Base-by-base conservation (phyloP, 257 asterid species). In the Ophiorrhiza pumila region DNA sequence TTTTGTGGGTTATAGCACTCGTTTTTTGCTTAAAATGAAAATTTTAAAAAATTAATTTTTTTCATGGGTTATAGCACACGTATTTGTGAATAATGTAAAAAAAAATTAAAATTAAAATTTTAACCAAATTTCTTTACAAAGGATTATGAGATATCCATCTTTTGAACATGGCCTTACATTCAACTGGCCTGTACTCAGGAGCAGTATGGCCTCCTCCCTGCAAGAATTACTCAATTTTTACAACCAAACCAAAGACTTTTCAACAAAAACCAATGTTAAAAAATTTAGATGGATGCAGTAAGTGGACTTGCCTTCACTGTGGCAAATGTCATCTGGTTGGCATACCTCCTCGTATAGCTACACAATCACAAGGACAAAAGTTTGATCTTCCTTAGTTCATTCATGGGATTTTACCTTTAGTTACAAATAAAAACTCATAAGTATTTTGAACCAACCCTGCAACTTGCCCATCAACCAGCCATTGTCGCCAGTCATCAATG, bases 251-350 rank as follows among this genome's bases (percentile, higher is more conserved):
- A 37, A 7, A 59, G 32, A 29, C 20, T 46, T 58, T 3, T 0
- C 10, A 22, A 17, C 18, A 7, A 41, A 1, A 32, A 22, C 17
- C 52, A 63, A 71, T 57, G n/a, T n/a, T n/a, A 31, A 42, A 43
- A 4, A 71, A 55, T 35, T 37, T 3, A 35, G 2, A 12, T 29
- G 10, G 35, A 43, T n/a, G n/a, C n/a, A n/a, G n/a, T n/a, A 56
- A 45, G 7, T 29, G 67, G 20, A 34, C 77, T 71, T 78, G 59
- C 89, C 85, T 85, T 85, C 9, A 85, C 81, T 0, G 89, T 83
- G 47, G 85, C 85, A 77, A 71, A 85, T 32, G 85, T 80, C 87
- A 85, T 85, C 35, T 47, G 43, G 77, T 85, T 85, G 41, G 85
- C 74, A 55, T 83, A 83, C 50, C 70, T 71, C 69, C 84, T 73